phyloP scores from a whole-genome alignment of 306 rosid species.

The barrel medic (Medicago truncatula) region DNA sequence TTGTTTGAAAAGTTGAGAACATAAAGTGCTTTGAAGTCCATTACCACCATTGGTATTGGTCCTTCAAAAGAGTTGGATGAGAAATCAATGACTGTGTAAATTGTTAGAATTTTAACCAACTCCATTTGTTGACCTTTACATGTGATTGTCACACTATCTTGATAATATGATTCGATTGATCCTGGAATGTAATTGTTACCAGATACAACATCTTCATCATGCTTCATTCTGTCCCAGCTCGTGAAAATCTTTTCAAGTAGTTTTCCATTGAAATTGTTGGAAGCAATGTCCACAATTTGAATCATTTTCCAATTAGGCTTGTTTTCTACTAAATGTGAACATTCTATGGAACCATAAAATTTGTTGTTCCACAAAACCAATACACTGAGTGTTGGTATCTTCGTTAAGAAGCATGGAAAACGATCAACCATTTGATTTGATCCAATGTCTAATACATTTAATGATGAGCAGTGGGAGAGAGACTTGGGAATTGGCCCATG shows the following conservation, averaged over 20 bases:
- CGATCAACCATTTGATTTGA: conserved; percentile 1
- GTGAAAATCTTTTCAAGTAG: conserved; percentile 25
- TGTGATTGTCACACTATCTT: conserved; percentile 1
- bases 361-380: conserved; percentile 41
- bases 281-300: conserved; percentile 52
- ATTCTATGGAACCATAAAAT: conserved; percentile 41
- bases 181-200: too few relatives aligned
- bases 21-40: conserved; percentile 14
- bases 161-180: too few relatives aligned
- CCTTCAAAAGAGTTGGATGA: conserved; percentile 49
- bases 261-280: conserved; percentile 43
- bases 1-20: conserved; percentile 50
- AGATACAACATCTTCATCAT: background rate
- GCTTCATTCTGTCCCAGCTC: conserved; percentile 21
- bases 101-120: conserved; percentile 23
- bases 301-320: conserved; percentile 9
- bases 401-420: conserved; percentile 2
- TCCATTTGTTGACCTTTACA: conserved; percentile 29
- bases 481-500: conserved; percentile 48
- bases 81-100: conserved; percentile 41
- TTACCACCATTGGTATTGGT: conserved; percentile 42
- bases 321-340: background rate
- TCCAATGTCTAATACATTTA: conserved; percentile 46
- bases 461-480: background rate
- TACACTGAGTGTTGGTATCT: conserved; percentile 29